Percentiles rank a stretch among this genome's conserved stretches.
Conservation (phyloP, 371 early-diverging fungal species). For the Parasitella parasitica region DNA sequence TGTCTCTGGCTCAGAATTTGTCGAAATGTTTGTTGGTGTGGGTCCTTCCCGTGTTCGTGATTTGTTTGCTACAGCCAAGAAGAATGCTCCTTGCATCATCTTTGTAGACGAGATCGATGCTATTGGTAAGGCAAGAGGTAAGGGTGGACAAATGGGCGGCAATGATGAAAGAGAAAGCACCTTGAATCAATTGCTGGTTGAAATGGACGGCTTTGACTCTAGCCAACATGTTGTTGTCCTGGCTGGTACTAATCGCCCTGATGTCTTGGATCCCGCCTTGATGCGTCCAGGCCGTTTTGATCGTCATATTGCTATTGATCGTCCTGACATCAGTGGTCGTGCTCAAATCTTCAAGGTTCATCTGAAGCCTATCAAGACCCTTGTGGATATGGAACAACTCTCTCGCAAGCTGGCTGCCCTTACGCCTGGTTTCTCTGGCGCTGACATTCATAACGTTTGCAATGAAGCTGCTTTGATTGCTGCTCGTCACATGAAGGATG, state of each 20-base stretch:
- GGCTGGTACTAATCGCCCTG: slow-evolving; percentile 93
- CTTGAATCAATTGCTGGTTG: slow-evolving; percentile 97
- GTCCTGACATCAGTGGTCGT: slow-evolving; percentile 94
- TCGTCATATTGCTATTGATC: slow-evolving; percentile 95
- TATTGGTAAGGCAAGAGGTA: slow-evolving; percentile 97
- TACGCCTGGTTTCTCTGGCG: slow-evolving; percentile 98
- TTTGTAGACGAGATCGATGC: slow-evolving; percentile 99
- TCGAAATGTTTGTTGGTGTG: slow-evolving; percentile 99
- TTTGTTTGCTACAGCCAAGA: slow-evolving; percentile 95
- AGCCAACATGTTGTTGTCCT: slow-evolving; percentile 92
- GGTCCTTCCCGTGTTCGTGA: slow-evolving; percentile 97
- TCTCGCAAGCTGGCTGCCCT: slow-evolving; percentile 75
- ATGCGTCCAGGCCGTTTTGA: slow-evolving; percentile 98
- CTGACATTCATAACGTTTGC: slow-evolving; percentile 98
- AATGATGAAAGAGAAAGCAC: slow-evolving; percentile 99
- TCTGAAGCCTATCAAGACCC: slow-evolving; percentile 89
- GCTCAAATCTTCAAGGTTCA: slow-evolving; percentile 97
- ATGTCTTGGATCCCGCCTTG: slow-evolving; percentile 90
- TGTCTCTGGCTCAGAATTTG: slow-evolving; percentile 99
- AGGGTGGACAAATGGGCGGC: slow-evolving; percentile 87
- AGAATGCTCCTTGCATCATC: slow-evolving; percentile 97
- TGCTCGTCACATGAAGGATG: slow-evolving; percentile 78
- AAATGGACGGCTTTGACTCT: slow-evolving; percentile 97
- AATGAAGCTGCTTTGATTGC: slow-evolving; percentile 99
- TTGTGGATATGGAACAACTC: slow-evolving; percentile 75